Evolutionary conservation across 176 grass and related monocot genomes (phyloP), one percentile per base, ranked within the genome.

Genomic region (Leersia perrieri): DNA sequence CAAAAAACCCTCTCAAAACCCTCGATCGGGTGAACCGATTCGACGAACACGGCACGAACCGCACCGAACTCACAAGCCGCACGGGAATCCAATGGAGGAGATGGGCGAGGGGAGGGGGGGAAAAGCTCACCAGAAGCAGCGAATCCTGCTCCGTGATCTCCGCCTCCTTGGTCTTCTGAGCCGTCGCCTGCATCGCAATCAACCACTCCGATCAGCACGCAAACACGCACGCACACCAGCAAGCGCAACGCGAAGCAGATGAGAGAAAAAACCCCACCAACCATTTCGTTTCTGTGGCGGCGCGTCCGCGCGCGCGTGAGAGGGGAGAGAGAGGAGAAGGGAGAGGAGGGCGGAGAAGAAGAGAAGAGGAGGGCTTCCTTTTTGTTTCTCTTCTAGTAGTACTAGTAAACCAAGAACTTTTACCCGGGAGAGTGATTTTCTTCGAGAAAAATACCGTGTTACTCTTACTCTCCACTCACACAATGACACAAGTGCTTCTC

Each of bases 101-200:
- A 74, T 30, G 42, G 75, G 41, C 11, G 26, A 73, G 64, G 63
- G 2, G 20, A 51, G 22, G 64, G 63, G 2, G 20, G 20, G 22
- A 23, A 57, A 25, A 18, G 33, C 66, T 82, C 82, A 98, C 96
- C 66, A 98, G 81, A 51, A 98, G 92, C 75, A 93, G 84, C 51
- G 96, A 98, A 62, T 98, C 96, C 92, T 95, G 96, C 90, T 95
- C 90, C 66, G 92, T 93, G 63, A 98, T 90, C 81, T 98, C 90
- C 38, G 90, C 92, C 78, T 93, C 96, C 92, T 98, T 95, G 32
- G 86, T 80, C 85, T 84, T 94, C 62, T 95, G 90, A 60, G 84
- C 90, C 49, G 84, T 66, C 61, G 91, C 90, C 92, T 95, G 88
- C 81, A 77, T 42, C 30, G 49, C 26, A 58, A 74, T 29, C 33